phyloP scores from a whole-genome alignment of 2,329 filamentous ascomycete genomes.

The Pleoardoris graminearum region DNA sequence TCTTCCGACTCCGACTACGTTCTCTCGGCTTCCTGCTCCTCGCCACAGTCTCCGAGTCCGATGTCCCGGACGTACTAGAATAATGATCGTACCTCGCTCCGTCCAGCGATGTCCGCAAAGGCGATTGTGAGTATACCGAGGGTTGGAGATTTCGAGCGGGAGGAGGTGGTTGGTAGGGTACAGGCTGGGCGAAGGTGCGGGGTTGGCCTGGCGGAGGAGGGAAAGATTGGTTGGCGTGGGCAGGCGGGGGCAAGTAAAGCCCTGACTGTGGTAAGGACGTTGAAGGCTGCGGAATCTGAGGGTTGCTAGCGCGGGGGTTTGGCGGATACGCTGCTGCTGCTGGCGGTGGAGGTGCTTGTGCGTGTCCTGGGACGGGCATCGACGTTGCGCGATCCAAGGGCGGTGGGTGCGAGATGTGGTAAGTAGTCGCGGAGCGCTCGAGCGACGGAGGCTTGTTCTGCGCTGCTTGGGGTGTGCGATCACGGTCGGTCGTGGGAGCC shows the following conservation, averaged over 20 bases:
- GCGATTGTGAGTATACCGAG: slow-evolving; percentile 21
- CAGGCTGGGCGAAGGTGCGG: slow-evolving; percentile 1
- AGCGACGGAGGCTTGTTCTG: slow-evolving; percentile 21
- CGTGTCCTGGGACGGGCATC: slow-evolving; percentile 23
- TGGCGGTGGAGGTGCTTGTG: not conserved
- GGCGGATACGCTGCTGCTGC: slow-evolving; percentile 10
- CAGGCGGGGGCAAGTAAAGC: slow-evolving; percentile 10
- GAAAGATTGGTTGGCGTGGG: slow-evolving; percentile 4
- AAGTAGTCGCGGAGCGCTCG: slow-evolving; percentile 26
- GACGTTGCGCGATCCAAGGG: slow-evolving; percentile 34
- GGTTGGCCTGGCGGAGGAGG: slow-evolving; percentile 6
- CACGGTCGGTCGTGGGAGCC: slow-evolving; percentile 22
- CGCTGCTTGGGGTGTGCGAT: slow-evolving; percentile 28
- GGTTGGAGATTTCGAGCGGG: slow-evolving; percentile 10
- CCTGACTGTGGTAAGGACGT: slow-evolving; percentile 8
- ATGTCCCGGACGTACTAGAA: slow-evolving; percentile 20
- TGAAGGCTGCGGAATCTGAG: slow-evolving; percentile 21
- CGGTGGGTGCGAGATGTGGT: slow-evolving; percentile 22
- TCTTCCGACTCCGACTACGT: slow-evolving; percentile 16
- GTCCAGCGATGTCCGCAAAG: slow-evolving; percentile 5
- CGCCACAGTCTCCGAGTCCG: slow-evolving; percentile 28
- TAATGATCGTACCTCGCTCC: slow-evolving; percentile 13
- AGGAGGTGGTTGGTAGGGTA: slow-evolving; percentile 9
- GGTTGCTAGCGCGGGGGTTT: slow-evolving; percentile 18
- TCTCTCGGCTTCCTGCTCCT: slow-evolving; percentile 18